Conservation (phyloP, 768 basidiomycete genomes). For the Lentinula sp. region DNA sequence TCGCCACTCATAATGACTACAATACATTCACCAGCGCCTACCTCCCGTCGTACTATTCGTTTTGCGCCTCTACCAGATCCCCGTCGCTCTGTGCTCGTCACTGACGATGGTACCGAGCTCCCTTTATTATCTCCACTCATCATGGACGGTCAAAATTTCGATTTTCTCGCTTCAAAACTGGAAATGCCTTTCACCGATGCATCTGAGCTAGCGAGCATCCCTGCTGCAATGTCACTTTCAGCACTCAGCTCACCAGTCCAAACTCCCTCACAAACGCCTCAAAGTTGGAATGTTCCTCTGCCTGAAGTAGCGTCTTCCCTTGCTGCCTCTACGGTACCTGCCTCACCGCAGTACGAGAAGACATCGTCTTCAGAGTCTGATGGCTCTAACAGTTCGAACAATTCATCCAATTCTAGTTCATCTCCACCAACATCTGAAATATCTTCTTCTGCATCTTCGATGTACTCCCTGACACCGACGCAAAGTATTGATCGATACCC, state of each 20-base stretch:
- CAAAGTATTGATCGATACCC: conserved; percentile 2
- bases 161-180: not conserved
- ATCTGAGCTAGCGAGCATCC: not conserved
- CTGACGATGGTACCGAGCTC: conserved; percentile 36
- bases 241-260: not conserved
- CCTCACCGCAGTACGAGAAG: not conserved
- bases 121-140: conserved; percentile 17
- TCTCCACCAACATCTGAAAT: conserved; percentile 3
- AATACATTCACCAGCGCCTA: not conserved
- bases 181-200: not conserved
- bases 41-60: conserved; percentile 31
- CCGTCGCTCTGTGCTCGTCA: conserved; percentile 39
- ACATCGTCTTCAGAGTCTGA: not conserved
- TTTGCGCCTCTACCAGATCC: conserved; percentile 87
- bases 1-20: not conserved
- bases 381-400: not conserved
- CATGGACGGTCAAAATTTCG: not conserved
- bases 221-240: conserved; percentile 1
- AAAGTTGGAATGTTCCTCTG: not conserved
- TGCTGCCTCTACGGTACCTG: not conserved
- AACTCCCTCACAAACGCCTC: conserved; percentile 1
- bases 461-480: conserved; percentile 6
- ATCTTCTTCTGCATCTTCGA: conserved; percentile 3
- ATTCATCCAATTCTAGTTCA: not conserved
- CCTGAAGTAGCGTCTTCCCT: not conserved